Evolutionary conservation across 108 stramenopile species (phyloP), one percentile per base, ranked within the genome.

Genomic region (Nitzschia sp.): DNA sequence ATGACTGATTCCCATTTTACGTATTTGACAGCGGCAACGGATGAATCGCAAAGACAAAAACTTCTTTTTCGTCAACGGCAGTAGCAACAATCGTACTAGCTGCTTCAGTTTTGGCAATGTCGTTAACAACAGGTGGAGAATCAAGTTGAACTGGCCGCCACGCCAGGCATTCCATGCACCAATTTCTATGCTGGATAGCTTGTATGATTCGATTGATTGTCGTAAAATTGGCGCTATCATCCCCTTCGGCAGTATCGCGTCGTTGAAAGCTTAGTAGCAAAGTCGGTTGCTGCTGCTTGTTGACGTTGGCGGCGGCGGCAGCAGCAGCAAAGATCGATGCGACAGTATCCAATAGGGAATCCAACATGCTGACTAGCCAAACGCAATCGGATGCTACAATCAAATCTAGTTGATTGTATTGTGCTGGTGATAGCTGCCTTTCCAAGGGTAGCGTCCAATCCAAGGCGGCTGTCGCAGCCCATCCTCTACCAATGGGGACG

Each of bases 351-450:
- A 90, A 56, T 21, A 90, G 56, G 8, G 85, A 45, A 51, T 90
- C 60, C 55, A 90, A 25, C 88, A 90, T 90, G 36, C 71, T 71
- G 0, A 76, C 64, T 18, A 90, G 48, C 70, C 81, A 90, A 1
- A 90, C 84, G 47, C 81, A 82, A 69, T 90, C 88, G 49, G 83
- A 78, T 13, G 88, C 88, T 21, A 90, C 59, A 28, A 90, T 80
- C 42, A 77, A 55, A 51, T 89, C 88, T 11, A 89, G 33, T 47
- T 71, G 19, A 1, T 28, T 11, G 38, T 72, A 60, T 1, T 66
- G 38, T 5, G 71, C 59, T 65, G 15, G 54, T 1, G 68, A 55
- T 18, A 87, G 59, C 53, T 90, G 85, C 19, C 78, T 61, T 1
- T 65, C 9, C 2, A 87, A 19, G 17, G 84, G 82, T n/a, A 57